phyloP scores from a whole-genome alignment of 495 filamentous ascomycete species.

The Penicillium bialowiezense region DNA sequence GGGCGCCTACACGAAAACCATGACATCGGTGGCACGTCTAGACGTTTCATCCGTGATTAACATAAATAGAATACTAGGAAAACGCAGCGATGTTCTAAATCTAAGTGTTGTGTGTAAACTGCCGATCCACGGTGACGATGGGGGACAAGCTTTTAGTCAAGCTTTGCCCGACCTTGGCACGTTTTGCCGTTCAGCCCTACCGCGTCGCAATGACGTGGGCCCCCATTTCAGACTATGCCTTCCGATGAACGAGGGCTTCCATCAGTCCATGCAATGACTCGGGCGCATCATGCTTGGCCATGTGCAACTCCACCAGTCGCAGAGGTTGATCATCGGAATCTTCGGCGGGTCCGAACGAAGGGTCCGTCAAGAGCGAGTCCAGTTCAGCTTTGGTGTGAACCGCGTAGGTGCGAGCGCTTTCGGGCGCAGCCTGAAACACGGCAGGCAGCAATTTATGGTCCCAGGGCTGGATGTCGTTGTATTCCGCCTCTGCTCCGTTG shows the following conservation, averaged over 20 bases:
- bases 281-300: conserved; percentile 9
- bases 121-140: no score
- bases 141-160: conserved; percentile 8
- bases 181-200: background rate
- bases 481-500: conserved; percentile 62
- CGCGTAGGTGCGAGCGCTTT: conserved; percentile 2
- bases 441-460: conserved; percentile 5
- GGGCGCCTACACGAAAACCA: no score
- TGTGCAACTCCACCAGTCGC: conserved; percentile 15
- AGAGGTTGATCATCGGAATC: conserved; percentile 3
- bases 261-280: background rate
- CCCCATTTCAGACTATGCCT: no score
- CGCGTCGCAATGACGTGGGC: background rate
- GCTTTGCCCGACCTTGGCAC: conserved; percentile 5
- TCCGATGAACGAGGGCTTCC: background rate
- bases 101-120: no score
- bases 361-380: conserved; percentile 4
- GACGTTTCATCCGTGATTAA: background rate
- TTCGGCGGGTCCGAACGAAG: conserved; percentile 7
- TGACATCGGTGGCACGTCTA: background rate
- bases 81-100: no score
- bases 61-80: no score
- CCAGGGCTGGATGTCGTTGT: conserved; percentile 71
- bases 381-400: conserved; percentile 7
- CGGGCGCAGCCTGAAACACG: conserved; percentile 5